phyloP scores from a whole-genome alignment of 768 basidiomycete genomes.

The Hericium alpestre region DNA sequence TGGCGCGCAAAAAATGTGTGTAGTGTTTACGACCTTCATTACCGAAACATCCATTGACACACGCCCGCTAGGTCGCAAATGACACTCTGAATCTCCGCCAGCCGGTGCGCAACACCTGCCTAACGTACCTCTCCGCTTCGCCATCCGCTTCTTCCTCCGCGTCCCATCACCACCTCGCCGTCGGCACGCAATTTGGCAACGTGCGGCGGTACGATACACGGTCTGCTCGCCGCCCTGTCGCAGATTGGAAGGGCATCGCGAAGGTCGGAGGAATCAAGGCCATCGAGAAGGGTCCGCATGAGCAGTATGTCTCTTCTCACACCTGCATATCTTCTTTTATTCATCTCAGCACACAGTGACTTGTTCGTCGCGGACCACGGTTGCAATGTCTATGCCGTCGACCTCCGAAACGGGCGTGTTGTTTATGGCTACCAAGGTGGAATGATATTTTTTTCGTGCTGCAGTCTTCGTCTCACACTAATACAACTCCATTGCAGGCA shows the following conservation, averaged over 20 bases:
- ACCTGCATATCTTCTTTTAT: neutral
- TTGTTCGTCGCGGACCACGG: constrained; percentile 59
- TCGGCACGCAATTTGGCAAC: constrained; percentile 69
- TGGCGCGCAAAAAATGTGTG: constrained; percentile 81
- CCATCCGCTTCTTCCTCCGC: constrained; percentile 17
- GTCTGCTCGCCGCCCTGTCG: constrained; percentile 53
- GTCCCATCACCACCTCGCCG: constrained; percentile 39
- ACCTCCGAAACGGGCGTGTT: constrained; percentile 56
- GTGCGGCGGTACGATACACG: constrained; percentile 72
- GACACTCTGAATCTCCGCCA: constrained; percentile 67
- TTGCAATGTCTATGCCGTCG: constrained; percentile 52
- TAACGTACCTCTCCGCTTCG: constrained; percentile 40
- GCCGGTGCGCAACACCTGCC: constrained; percentile 63
- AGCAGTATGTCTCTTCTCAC: constrained; percentile 41
- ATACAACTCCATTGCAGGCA: constrained; percentile 29
- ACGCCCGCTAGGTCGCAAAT: constrained; percentile 44
- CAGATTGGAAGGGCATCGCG: constrained; percentile 50
- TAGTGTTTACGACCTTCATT: neutral
- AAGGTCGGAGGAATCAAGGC: constrained; percentile 52
- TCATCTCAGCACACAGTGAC: constrained; percentile 42
- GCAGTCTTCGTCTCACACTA: neutral
- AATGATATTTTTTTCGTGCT: neutral
- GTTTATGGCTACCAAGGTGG: constrained; percentile 61
- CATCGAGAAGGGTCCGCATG: constrained; percentile 47
- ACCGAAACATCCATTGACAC: neutral